Evolutionary conservation across 2,329 filamentous ascomycete genomes (phyloP).

Genomic region (Rhynchosporium agropyri): DNA sequence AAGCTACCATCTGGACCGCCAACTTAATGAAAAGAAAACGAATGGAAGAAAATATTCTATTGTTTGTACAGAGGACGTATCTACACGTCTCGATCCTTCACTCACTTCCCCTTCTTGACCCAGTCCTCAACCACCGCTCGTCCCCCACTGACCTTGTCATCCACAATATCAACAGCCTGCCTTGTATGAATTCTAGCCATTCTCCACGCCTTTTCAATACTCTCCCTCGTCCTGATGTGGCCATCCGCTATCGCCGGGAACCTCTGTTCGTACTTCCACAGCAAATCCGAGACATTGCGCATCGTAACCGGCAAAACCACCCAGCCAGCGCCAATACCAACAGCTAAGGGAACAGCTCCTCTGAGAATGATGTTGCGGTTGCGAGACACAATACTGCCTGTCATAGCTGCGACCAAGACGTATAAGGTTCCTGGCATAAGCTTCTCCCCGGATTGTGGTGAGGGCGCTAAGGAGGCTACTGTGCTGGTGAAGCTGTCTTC

Average conservation of each 20-base stretch:
- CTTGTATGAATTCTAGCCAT: conserved; percentile 76
- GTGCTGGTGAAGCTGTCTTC: conserved; percentile 91
- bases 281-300: conserved; percentile 80
- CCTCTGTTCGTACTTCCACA: conserved; percentile 91
- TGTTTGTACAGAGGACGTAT: conserved; percentile 30
- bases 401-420: conserved; percentile 92
- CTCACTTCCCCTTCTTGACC: conserved; percentile 75
- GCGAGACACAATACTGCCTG: conserved; percentile 85
- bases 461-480: conserved; percentile 82
- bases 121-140: conserved; percentile 81
- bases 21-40: neutral
- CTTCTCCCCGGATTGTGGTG: conserved; percentile 82
- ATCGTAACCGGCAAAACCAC: conserved; percentile 86
- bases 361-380: conserved; percentile 86
- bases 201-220: conserved; percentile 68
- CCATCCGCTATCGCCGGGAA: conserved; percentile 82
- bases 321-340: conserved; percentile 84
- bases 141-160: conserved; percentile 77
- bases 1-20: neutral
- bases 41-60: conserved; percentile 24
- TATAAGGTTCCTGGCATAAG: conserved; percentile 90
- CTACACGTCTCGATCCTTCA: conserved; percentile 6
- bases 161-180: conserved; percentile 71
- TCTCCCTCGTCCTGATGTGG: conserved; percentile 72
- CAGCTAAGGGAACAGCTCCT: conserved; percentile 72